Conservation (phyloP, 805 yeast genomes). For the Cyberlindnera saturnus region DNA sequence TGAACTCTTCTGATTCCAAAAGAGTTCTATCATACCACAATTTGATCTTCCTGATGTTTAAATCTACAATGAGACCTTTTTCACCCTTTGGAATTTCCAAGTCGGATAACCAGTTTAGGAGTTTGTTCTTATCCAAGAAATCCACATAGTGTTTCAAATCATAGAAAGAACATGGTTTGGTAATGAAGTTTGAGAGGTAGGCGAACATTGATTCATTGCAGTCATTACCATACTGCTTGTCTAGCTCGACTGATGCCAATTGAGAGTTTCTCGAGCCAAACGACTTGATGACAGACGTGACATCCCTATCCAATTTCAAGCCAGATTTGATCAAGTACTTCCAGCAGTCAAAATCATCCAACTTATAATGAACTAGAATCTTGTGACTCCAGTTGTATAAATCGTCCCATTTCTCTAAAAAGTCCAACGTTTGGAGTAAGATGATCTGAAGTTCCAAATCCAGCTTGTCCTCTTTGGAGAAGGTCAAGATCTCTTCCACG, state of each 20-base stretch:
- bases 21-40: slow-evolving; percentile 25
- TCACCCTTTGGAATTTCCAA: slow-evolving; percentile 17
- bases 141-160: slow-evolving; percentile 42
- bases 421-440: slow-evolving; percentile 41
- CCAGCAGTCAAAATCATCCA: slow-evolving; percentile 81
- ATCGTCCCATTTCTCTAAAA: slow-evolving; percentile 35
- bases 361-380: slow-evolving; percentile 39
- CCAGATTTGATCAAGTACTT: slow-evolving; percentile 45
- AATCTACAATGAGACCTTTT: slow-evolving; percentile 24
- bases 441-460: slow-evolving; percentile 62
- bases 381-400: slow-evolving; percentile 35
- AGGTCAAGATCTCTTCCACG: slow-evolving; percentile 27
- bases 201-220: slow-evolving; percentile 26
- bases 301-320: slow-evolving; percentile 28
- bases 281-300: slow-evolving; percentile 27
- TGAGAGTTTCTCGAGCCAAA: slow-evolving; percentile 47
- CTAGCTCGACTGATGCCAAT: slow-evolving; percentile 46
- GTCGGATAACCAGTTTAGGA: slow-evolving; percentile 20
- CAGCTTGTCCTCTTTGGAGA: slow-evolving; percentile 27
- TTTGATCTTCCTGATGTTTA: slow-evolving; percentile 45
- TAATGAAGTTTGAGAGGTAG: slow-evolving; percentile 37
- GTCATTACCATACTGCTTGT: slow-evolving; percentile 17
- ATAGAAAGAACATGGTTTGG: slow-evolving; percentile 58
- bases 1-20: slow-evolving; percentile 19
- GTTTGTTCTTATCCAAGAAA: slow-evolving; percentile 7